A percentile compares a stretch with the other conserved stretches of the same genome.
Conservation (phyloP, 1,284 basidiomycete species). For the Cutaneotrichosporon dermatis region DNA sequence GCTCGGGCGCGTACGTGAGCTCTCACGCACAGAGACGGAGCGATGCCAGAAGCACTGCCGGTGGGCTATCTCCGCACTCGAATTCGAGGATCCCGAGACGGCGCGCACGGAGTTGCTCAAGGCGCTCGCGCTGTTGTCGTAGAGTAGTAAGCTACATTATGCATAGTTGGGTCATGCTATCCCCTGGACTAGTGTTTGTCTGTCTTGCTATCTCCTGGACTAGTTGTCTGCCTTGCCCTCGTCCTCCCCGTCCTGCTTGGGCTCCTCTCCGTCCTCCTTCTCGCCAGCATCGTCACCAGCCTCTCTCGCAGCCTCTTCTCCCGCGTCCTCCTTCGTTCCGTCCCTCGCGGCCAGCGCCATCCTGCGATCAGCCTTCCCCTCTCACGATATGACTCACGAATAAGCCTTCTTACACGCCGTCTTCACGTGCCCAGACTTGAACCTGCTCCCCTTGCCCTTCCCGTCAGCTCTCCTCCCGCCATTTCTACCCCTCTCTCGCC, state of each 20-base stretch:
- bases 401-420: constrained; percentile 26
- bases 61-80: constrained; percentile 83
- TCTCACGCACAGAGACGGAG: constrained; percentile 53
- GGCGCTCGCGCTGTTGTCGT: constrained; percentile 62
- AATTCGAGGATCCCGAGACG: constrained; percentile 83
- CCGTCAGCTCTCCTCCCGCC: background rate
- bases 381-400: no score
- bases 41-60: constrained; percentile 82
- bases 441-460: constrained; percentile 30
- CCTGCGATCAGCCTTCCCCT: no score
- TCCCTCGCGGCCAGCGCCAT: no score
- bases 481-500: background rate
- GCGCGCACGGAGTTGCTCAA: constrained; percentile 71
- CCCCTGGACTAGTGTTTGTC: no score
- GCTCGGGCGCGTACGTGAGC: constrained; percentile 8
- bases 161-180: no score
- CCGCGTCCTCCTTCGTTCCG: no score
- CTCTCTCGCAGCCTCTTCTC: no score
- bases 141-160: no score
- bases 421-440: constrained; percentile 9
- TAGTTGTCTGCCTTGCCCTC: no score
- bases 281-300: no score
- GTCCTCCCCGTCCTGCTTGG: background rate
- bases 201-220: no score
- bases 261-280: constrained; percentile 2